Base-by-base conservation (phyloP, 176 grass and related monocot genomes). In the Avena insularis region DNA sequence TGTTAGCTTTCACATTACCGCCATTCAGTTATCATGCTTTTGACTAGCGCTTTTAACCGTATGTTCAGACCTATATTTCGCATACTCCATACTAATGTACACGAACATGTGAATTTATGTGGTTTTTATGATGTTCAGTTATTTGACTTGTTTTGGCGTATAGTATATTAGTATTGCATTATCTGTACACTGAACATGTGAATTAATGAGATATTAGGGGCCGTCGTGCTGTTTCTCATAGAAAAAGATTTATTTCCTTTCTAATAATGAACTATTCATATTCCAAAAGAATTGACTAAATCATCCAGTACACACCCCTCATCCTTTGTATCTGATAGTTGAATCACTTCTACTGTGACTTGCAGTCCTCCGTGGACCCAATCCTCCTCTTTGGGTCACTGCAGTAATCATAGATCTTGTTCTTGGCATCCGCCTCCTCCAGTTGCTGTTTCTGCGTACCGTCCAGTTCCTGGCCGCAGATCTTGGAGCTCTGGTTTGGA, bases 371-470 rank as follows among this genome's bases (percentile, higher is more conserved):
- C 6, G 86, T 73, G 17, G 65, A 20, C 0, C 85, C 87, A 10
- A 84, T 64, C 21, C 83, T 84, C 79, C 85, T 83, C 51, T 78
- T 91, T 9, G 19, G 3, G 67, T 96, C 94, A 25, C 21, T 83
- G 87, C 91, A 96, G 68, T 90, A 96, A 74, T 96, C 83, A 38
- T 96, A 96, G 47, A 96, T 74, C 85, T 80, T 91, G 81, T 73
- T 75, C n/a, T 86, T 88, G 3, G 59, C 63, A 53, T 87, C 76
- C 29, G 60, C 89, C 40, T 90, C 83, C 33, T 78, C 40, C 48
- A 95, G 50, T 53, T 92, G 89, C 70, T 87, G 83, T 68, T 82
- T 7, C 25, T 79, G 50, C 2, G 60, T 58, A 20, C 55, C 17
- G 5, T 93, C 86, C 63, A 89, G 80, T 56, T 61, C 46, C 84